Evolutionary conservation across 2,329 filamentous ascomycete genomes (phyloP).

Genomic region (Peltaster fructicola): DNA sequence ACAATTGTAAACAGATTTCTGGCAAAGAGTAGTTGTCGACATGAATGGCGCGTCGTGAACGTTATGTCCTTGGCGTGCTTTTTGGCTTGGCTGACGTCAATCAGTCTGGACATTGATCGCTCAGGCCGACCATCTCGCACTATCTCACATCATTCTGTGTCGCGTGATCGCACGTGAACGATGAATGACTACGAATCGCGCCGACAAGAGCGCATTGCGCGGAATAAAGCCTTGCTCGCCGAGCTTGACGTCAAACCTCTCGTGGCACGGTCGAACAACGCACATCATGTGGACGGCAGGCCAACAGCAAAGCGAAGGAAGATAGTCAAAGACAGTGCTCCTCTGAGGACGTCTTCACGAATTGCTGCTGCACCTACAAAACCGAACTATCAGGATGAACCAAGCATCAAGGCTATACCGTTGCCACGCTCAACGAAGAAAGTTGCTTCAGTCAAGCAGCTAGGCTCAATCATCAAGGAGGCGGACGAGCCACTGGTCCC

Average conservation of each 20-base stretch:
- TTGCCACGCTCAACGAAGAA: slow-evolving; percentile 10
- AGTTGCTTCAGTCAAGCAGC: slow-evolving; percentile 3
- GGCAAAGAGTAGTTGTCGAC: too few species aligned
- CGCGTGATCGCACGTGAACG: slow-evolving; percentile 1
- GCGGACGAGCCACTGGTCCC: slow-evolving; percentile 10
- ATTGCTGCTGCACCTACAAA: slow-evolving; percentile 24
- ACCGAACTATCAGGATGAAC: slow-evolving; percentile 24
- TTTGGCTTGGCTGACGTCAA: too few species aligned
- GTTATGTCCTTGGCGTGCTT: too few species aligned
- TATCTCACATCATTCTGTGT: too few species aligned
- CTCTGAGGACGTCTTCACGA: slow-evolving; percentile 30
- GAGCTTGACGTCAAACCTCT: slow-evolving; percentile 27
- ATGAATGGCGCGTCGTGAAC: too few species aligned
- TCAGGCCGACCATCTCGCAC: too few species aligned
- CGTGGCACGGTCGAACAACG: slow-evolving; percentile 2
- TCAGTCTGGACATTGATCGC: too few species aligned
- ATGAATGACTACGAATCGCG: slow-evolving; percentile 30
- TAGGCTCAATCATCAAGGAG: slow-evolving; percentile 5
- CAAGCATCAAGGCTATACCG: slow-evolving; percentile 11
- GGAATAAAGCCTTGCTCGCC: slow-evolving; percentile 31
- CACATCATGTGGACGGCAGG: slow-evolving; percentile 7
- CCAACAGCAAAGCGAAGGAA: slow-evolving; percentile 25
- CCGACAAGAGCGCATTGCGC: slow-evolving; percentile 30
- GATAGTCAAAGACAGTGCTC: slow-evolving; percentile 14
- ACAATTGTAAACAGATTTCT: too few species aligned